Evolutionary conservation across 805 yeast species (phyloP).

Genomic region (Hanseniaspora nectarophila): DNA sequence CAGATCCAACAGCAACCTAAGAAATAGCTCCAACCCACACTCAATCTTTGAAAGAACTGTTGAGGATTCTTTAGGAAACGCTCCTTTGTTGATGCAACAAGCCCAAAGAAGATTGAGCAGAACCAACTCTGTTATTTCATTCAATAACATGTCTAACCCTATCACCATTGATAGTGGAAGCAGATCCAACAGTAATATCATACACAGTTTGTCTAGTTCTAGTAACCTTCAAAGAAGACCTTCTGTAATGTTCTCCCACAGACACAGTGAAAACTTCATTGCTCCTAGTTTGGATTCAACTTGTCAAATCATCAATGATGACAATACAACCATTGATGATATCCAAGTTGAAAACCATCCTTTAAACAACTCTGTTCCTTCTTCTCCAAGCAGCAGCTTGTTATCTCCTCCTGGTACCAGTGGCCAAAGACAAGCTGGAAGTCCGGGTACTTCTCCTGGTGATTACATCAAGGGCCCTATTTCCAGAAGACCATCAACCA

Average conservation of each 20-base stretch:
- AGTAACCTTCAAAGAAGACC: slow-evolving; percentile 15
- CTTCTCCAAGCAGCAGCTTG: background rate
- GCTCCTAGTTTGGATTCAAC: slow-evolving; percentile 79
- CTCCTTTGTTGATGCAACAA: slow-evolving; percentile 14
- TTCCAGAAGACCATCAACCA: slow-evolving; percentile 45
- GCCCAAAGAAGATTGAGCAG: slow-evolving; percentile 19
- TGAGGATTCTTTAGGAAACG: slow-evolving; percentile 38
- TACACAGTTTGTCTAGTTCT: slow-evolving; percentile 15
- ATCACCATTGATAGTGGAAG: background rate
- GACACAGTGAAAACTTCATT: slow-evolving; percentile 49
- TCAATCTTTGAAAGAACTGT: slow-evolving; percentile 57
- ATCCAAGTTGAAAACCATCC: slow-evolving; percentile 52
- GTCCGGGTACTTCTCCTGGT: slow-evolving; percentile 6
- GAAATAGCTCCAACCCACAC: slow-evolving; percentile 1
- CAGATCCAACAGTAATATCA: slow-evolving; percentile 6
- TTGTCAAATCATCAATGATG: slow-evolving; percentile 47
- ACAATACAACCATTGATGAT: slow-evolving; percentile 47
- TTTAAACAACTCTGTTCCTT: slow-evolving; percentile 1
- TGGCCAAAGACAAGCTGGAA: background rate
- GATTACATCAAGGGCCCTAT: background rate
- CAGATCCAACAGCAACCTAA: slow-evolving; percentile 11
- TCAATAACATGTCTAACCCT: slow-evolving; percentile 8
- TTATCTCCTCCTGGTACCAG: background rate
- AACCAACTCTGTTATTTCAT: slow-evolving; percentile 15
- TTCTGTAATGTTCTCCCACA: slow-evolving; percentile 21